phyloP scores from a whole-genome alignment of 306 rosid species.

The Nissolia schottii region DNA sequence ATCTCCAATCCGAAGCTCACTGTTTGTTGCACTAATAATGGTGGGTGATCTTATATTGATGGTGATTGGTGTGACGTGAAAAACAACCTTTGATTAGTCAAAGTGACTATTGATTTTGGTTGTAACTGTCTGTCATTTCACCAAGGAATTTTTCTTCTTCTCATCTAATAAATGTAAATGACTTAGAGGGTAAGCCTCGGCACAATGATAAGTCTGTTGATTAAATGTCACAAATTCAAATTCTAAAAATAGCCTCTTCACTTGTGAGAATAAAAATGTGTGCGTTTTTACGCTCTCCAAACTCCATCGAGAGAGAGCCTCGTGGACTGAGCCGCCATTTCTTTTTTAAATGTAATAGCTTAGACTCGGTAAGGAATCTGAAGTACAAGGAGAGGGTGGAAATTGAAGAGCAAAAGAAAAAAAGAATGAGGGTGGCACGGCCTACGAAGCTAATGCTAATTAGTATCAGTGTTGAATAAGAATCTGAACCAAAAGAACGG shows the following conservation, averaged over 20 bases:
- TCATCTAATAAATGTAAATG: slow-evolving; percentile 24
- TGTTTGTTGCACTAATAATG: slow-evolving; percentile 50
- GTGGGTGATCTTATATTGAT: slow-evolving; percentile 51
- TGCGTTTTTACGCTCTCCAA: too few species aligned
- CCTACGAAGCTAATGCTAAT: neutral
- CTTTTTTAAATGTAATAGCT: too few species aligned
- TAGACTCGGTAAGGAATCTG: slow-evolving; percentile 3
- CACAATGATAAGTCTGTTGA: too few species aligned
- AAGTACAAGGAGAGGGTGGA: neutral
- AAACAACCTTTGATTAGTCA: slow-evolving; percentile 50
- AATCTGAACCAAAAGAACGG: neutral
- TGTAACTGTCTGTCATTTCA: slow-evolving; percentile 56
- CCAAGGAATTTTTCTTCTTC: neutral
- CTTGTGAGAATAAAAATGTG: too few species aligned
- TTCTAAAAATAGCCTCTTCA: too few species aligned
- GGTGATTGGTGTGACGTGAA: slow-evolving; percentile 55
- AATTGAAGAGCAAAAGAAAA: neutral
- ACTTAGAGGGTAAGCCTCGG: too few species aligned
- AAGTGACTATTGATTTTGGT: slow-evolving; percentile 57
- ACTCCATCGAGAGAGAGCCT: too few species aligned
- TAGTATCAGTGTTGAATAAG: neutral
- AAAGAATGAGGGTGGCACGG: neutral
- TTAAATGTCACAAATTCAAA: too few species aligned
- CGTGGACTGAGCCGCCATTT: too few species aligned
- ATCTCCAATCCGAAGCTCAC: slow-evolving; percentile 33